These are phyloP conservation scores for Neopestalotiopsis clavispora DNA, from an alignment of 2,329 filamentous ascomycete species.

Conservation along the genomic window DNA sequence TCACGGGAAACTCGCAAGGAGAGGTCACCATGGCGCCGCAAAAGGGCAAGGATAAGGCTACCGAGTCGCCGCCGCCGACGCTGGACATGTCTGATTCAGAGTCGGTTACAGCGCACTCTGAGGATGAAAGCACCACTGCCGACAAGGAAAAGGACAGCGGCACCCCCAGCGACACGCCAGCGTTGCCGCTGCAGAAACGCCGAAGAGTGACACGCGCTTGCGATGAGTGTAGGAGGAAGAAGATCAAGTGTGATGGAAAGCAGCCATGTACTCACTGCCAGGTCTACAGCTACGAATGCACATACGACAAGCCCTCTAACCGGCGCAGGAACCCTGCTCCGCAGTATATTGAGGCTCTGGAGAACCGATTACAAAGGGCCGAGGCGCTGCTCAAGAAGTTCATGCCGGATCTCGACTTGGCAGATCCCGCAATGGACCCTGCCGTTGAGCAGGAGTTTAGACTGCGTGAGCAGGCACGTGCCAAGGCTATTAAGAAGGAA, in stretches of 20 bases:
- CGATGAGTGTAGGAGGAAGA: constrained; percentile 68
- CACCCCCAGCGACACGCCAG: constrained; percentile 33
- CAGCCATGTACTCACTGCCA: constrained; percentile 95
- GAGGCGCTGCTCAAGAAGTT: constrained; percentile 80
- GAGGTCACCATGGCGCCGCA: constrained; percentile 12
- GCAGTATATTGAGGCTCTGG: constrained; percentile 90
- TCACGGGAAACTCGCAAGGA: not conserved
- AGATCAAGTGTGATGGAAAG: constrained; percentile 87
- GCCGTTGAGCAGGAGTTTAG: constrained; percentile 73
- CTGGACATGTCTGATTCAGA: constrained; percentile 47
- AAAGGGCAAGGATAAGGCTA: constrained; percentile 26
- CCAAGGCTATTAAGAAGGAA: constrained; percentile 46
- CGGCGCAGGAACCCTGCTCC: constrained; percentile 87
- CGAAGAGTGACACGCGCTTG: constrained; percentile 80
- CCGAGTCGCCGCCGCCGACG: constrained; percentile 27
- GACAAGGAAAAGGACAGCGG: constrained; percentile 32
- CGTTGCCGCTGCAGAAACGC: constrained; percentile 73
- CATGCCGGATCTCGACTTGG: constrained; percentile 82
- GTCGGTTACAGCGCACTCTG: constrained; percentile 37
- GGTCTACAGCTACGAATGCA: constrained; percentile 97
- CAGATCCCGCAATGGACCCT: constrained; percentile 82
- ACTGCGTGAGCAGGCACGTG: constrained; percentile 57
- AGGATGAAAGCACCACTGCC: constrained; percentile 45
- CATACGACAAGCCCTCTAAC: constrained; percentile 94
- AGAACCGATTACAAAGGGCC: constrained; percentile 80